Conservation (phyloP, 257 asterid species). For the Ilex aquifolium region DNA sequence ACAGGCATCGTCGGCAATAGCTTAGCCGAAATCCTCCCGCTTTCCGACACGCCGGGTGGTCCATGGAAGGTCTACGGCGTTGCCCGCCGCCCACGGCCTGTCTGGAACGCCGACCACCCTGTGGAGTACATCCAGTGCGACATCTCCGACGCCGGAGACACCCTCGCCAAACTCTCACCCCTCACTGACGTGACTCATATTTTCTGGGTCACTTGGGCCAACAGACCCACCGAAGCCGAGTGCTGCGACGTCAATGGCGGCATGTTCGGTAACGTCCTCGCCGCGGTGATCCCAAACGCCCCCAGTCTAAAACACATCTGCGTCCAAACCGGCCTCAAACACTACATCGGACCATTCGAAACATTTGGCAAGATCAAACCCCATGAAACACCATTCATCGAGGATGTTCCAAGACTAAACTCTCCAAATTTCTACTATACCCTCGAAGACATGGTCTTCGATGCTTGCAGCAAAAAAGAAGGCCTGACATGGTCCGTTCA, state of each 20-base stretch:
- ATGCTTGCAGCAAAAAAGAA: conserved; percentile 7
- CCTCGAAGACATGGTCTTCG: conserved; percentile 24
- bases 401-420: conserved; percentile 25
- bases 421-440: conserved; percentile 31
- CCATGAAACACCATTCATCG: conserved; percentile 31
- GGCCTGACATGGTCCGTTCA: conserved; percentile 34
- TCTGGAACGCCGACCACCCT: conserved; percentile 30
- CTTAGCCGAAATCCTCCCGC: conserved; percentile 31
- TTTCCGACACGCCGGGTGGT: conserved; percentile 35
- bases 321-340: conserved; percentile 35
- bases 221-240: conserved; percentile 28
- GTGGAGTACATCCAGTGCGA: conserved; percentile 34
- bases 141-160: conserved; percentile 15
- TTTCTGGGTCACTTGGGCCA: conserved; percentile 31
- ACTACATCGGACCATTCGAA: conserved; percentile 37
- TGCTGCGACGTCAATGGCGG: conserved; percentile 24
- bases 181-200: conserved; percentile 30
- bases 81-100: conserved; percentile 32
- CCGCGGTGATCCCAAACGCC: conserved; percentile 23
- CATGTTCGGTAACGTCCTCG: conserved; percentile 27
- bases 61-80: conserved; percentile 42
- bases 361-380: conserved; percentile 24
- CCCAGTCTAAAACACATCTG: conserved; percentile 25
- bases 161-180: conserved; percentile 26
- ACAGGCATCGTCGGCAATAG: conserved; percentile 40